These are phyloP conservation scores for Penicillium frequentans DNA, from an alignment of 2,329 filamentous ascomycete species.

Conservation along the genomic window DNA sequence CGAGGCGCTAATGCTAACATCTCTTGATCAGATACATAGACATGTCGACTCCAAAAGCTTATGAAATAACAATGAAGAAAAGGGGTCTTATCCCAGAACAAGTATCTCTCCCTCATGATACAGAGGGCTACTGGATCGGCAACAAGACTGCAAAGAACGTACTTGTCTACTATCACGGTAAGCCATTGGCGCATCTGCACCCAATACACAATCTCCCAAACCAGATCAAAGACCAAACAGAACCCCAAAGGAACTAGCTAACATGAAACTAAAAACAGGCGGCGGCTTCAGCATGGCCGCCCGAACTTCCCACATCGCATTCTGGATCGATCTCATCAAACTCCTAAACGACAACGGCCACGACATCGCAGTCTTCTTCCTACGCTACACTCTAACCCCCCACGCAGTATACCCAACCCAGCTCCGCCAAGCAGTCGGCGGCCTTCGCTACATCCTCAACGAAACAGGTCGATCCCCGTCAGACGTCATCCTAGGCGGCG, in stretches of 20 bases:
- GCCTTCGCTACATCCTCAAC: slow-evolving; percentile 39
- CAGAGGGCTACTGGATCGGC: slow-evolving; percentile 41
- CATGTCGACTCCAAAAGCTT: slow-evolving; percentile 26
- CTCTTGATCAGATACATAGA: slow-evolving; percentile 21
- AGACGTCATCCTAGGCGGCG: slow-evolving; percentile 39
- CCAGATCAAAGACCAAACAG: not conserved
- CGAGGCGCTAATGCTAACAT: not conserved
- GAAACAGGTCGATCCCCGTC: slow-evolving; percentile 31
- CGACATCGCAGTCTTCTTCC: slow-evolving; percentile 50
- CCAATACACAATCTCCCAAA: not conserved
- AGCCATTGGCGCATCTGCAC: not conserved
- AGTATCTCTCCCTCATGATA: slow-evolving; percentile 32
- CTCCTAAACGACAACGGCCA: slow-evolving; percentile 42
- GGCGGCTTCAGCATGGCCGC: slow-evolving; percentile 55
- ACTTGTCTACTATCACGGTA: slow-evolving; percentile 41
- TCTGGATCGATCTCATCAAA: slow-evolving; percentile 43
- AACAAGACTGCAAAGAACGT: slow-evolving; percentile 41
- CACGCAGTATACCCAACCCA: slow-evolving; percentile 40
- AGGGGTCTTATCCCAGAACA: slow-evolving; percentile 29
- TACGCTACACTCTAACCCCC: slow-evolving; percentile 56
- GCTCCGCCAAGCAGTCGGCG: slow-evolving; percentile 38
- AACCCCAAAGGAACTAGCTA: not conserved
- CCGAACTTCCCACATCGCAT: slow-evolving; percentile 45
- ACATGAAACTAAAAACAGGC: slow-evolving; percentile 31
- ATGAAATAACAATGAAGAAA: slow-evolving; percentile 26